Evolutionary conservation across 768 basidiomycete species (phyloP).

Genomic region (Suillus bovinus): DNA sequence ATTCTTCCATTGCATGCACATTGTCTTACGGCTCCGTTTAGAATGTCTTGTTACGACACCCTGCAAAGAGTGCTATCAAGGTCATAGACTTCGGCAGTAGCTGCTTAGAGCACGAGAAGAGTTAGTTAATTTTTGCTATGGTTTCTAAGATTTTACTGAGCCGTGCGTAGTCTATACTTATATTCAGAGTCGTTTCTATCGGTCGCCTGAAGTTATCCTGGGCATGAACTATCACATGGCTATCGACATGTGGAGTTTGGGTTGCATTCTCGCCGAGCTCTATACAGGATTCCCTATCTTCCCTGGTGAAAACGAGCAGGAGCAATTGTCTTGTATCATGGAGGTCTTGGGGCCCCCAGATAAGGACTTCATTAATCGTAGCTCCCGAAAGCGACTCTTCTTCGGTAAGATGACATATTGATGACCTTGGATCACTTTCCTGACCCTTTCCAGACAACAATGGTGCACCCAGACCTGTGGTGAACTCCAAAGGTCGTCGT

Average conservation of each 20-base stretch:
- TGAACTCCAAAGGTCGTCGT: slow-evolving; percentile 95
- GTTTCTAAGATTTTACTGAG: slow-evolving; percentile 10
- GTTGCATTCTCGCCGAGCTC: slow-evolving; percentile 95
- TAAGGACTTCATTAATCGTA: slow-evolving; percentile 91
- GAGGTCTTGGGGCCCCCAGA: slow-evolving; percentile 96
- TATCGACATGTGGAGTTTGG: slow-evolving; percentile 99
- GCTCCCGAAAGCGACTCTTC: slow-evolving; percentile 91
- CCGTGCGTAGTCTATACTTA: slow-evolving; percentile 87
- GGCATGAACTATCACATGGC: slow-evolving; percentile 99
- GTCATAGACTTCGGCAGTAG: slow-evolving; percentile 99
- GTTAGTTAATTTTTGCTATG: slow-evolving; percentile 47
- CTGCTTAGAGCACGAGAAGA: slow-evolving; percentile 98
- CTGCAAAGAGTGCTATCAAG: slow-evolving; percentile 94
- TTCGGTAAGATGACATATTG: slow-evolving; percentile 67
- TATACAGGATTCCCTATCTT: slow-evolving; percentile 99
- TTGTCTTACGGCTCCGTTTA: slow-evolving; percentile 31
- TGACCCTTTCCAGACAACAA: slow-evolving; percentile 66
- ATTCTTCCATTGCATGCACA: background rate
- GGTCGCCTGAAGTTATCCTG: slow-evolving; percentile 98
- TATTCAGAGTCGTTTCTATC: slow-evolving; percentile 99
- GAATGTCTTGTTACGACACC: slow-evolving; percentile 95
- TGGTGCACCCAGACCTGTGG: slow-evolving; percentile 88
- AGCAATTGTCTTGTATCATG: slow-evolving; percentile 98
- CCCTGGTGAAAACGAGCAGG: slow-evolving; percentile 98
- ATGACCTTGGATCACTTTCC: background rate